These are phyloP conservation scores for Amylostereum chailletii DNA, from an alignment of 1,284 basidiomycete genomes.

Conservation along the genomic window DNA sequence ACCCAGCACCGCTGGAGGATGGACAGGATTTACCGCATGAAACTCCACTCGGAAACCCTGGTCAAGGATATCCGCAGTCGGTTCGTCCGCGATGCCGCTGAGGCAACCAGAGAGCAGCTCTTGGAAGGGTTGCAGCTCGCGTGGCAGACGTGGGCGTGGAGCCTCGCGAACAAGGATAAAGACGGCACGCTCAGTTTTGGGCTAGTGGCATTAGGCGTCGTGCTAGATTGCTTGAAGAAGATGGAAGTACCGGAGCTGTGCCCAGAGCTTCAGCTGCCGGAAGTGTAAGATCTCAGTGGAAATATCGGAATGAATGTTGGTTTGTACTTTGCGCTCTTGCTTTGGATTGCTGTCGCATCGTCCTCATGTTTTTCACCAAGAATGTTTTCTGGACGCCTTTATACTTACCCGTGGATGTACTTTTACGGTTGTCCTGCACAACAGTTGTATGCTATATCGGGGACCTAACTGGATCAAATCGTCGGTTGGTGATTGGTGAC, in stretches of 20 bases:
- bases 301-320: background rate
- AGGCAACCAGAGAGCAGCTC: constrained; percentile 23
- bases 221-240: constrained; percentile 50
- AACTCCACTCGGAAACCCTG: constrained; percentile 43
- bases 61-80: constrained; percentile 42
- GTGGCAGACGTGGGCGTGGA: constrained; percentile 60
- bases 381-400: background rate
- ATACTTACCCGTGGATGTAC: background rate
- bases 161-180: constrained; percentile 29
- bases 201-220: constrained; percentile 47
- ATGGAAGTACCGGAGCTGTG: constrained; percentile 16
- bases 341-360: background rate
- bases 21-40: constrained; percentile 56
- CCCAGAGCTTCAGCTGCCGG: background rate
- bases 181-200: constrained; percentile 65
- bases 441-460: too few species aligned
- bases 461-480: too few species aligned
- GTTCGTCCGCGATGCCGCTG: constrained; percentile 22
- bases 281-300: background rate
- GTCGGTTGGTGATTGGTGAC: too few species aligned
- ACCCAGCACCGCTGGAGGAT: constrained; percentile 49
- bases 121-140: constrained; percentile 37
- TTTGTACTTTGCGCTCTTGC: background rate
- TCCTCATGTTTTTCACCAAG: background rate
- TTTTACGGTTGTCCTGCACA: too few species aligned